Percentiles rank a stretch among this genome's conserved stretches.
These are phyloP conservation scores for Saccharomycopsis javanensis DNA, from an alignment of 805 yeast genomes.

Conservation along the genomic window DNA sequence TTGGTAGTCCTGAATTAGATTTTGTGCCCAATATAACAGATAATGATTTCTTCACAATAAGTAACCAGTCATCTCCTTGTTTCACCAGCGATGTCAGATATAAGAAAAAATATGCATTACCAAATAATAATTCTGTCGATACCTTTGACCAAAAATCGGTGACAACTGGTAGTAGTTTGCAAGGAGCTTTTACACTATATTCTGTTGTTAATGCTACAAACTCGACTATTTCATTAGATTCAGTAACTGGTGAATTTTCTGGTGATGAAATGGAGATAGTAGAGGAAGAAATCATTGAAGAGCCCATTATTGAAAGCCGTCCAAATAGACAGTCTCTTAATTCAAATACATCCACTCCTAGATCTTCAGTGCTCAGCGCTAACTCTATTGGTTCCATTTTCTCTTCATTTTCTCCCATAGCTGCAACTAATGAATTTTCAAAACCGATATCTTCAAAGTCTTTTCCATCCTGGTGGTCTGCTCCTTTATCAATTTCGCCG, in stretches of 20 bases:
- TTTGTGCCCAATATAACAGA: constrained; percentile 13
- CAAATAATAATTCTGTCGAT: constrained; percentile 14
- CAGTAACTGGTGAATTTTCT: constrained; percentile 10
- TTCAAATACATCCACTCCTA: constrained; percentile 7
- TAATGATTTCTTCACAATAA: constrained; percentile 9
- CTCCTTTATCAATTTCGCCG: constrained; percentile 13
- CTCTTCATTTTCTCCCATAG: neutral
- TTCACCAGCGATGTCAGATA: constrained; percentile 11
- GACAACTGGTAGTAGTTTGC: neutral
- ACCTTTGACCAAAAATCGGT: neutral
- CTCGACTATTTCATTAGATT: constrained; percentile 11
- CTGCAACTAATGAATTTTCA: neutral
- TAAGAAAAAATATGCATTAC: constrained; percentile 18
- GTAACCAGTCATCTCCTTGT: neutral
- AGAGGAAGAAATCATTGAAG: neutral
- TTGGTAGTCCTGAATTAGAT: constrained; percentile 4
- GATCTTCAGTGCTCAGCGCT: constrained; percentile 15
- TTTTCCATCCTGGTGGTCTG: constrained; percentile 17
- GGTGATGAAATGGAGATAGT: constrained; percentile 3
- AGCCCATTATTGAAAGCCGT: neutral
- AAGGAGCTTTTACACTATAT: constrained; percentile 6
- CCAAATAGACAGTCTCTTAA: neutral
- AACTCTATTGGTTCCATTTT: constrained; percentile 10
- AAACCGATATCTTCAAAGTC: neutral
- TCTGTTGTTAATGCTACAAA: constrained; percentile 15